These are phyloP conservation scores for Xanthoparmelia taractica DNA, from an alignment of 495 filamentous ascomycete genomes.

Conservation along the genomic window DNA sequence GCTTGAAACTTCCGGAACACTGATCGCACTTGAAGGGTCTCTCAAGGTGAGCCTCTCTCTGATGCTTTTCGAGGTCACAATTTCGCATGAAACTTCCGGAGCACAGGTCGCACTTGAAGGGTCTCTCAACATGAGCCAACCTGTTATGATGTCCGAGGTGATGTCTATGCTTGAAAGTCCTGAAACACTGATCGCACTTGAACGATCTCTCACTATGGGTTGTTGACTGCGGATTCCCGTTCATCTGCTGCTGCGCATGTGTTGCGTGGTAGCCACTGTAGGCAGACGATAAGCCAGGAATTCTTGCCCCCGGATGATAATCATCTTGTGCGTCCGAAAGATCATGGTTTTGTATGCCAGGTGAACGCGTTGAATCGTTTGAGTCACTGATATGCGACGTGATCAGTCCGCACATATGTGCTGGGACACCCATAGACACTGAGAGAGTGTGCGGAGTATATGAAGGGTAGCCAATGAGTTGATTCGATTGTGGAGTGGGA, in stretches of 20 bases:
- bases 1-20: constrained; percentile 94
- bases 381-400: constrained; percentile 72
- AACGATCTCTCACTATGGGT: constrained; percentile 74
- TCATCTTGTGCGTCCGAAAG: too few species aligned
- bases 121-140: too few species aligned
- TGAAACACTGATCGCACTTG: constrained; percentile 85
- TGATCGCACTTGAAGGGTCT: too few species aligned
- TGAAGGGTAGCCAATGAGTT: too few species aligned
- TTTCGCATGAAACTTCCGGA: constrained; percentile 96
- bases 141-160: constrained; percentile 90
- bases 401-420: constrained; percentile 47
- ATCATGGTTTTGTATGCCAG: constrained; percentile 50
- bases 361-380: constrained; percentile 55
- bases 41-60: too few species aligned
- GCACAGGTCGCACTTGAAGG: too few species aligned
- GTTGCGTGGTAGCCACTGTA: constrained; percentile 52
- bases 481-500: too few species aligned
- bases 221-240: constrained; percentile 40
- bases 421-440: constrained; percentile 34
- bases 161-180: constrained; percentile 92
- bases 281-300: constrained; percentile 27
- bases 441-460: too few species aligned
- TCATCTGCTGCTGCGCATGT: constrained; percentile 44
- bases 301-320: constrained; percentile 30
- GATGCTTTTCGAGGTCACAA: constrained; percentile 91